phyloP scores from a whole-genome alignment of 805 yeast species.

The Metschnikowia dekortorum region DNA sequence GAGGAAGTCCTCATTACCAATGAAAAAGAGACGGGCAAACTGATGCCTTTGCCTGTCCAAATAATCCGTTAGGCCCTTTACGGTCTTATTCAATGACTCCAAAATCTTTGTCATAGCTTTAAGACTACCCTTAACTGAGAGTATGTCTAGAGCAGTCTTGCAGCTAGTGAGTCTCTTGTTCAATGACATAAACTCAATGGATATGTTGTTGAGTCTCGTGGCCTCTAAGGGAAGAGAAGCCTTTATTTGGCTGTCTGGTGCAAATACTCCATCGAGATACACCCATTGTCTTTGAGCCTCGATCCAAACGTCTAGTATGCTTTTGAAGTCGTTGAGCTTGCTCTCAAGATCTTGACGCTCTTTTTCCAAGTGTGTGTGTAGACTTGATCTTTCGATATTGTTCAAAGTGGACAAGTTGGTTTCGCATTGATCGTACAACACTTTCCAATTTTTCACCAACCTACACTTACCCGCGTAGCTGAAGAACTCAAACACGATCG shows the following conservation, averaged over 20 bases:
- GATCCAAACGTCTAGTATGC: slow-evolving; percentile 64
- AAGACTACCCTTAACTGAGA: slow-evolving; percentile 46
- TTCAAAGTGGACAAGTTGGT: slow-evolving; percentile 59
- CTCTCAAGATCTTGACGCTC: slow-evolving; percentile 53
- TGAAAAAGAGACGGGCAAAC: slow-evolving; percentile 79
- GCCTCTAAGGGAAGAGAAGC: slow-evolving; percentile 67
- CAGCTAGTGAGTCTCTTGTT: slow-evolving; percentile 47
- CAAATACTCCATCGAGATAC: slow-evolving; percentile 76
- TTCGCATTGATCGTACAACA: slow-evolving; percentile 50
- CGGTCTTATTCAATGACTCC: slow-evolving; percentile 55
- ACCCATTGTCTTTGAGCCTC: slow-evolving; percentile 89
- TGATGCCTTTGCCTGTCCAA: slow-evolving; percentile 72
- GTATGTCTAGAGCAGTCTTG: slow-evolving; percentile 51
- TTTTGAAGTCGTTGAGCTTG: slow-evolving; percentile 46
- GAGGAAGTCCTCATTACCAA: slow-evolving; percentile 86
- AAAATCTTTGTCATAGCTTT: slow-evolving; percentile 44
- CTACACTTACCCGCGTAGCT: slow-evolving; percentile 48
- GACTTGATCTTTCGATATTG: slow-evolving; percentile 69
- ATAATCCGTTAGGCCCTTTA: slow-evolving; percentile 68
- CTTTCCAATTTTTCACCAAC: slow-evolving; percentile 66
- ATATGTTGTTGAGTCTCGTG: slow-evolving; percentile 56
- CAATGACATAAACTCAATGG: slow-evolving; percentile 55
- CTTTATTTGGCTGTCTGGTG: slow-evolving; percentile 50
- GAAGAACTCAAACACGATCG: slow-evolving; percentile 47
- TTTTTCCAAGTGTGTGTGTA: slow-evolving; percentile 55